Base-by-base conservation (phyloP, 2,329 filamentous ascomycete species). In the Colletotrichum abscissum region DNA sequence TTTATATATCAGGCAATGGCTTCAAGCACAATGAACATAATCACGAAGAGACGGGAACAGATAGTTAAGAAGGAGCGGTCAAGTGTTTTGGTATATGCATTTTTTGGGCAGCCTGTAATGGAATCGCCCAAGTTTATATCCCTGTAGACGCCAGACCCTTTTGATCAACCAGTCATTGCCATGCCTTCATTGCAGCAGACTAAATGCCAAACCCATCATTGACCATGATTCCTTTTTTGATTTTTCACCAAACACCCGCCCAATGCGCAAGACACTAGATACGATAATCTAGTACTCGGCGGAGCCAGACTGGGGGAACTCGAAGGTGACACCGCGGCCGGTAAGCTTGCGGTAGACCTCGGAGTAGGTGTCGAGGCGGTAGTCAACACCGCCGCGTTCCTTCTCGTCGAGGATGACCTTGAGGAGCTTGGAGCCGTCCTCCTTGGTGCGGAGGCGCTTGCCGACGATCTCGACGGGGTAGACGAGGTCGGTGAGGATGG, bases 331-430 rank as follows among this genome's bases (percentile, higher is more conserved):
- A 85, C 92, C 92, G 88, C 97, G 97, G 88, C 97, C 97, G 77
- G 97, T 99, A 84, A 99, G 90, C 83, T 95, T 93, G 88, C 95
- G 95, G 94, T 99, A 99, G 85, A 99, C 97, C 92, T 99, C 97
- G 78, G 95, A 94, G 92, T 99, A 99, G 86, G 96, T 98, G 89
- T 99, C 97, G 81, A 99, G 94, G 86, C 97, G 92, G 94, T 98
- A 98, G 92, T 99, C 97, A 81, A 99, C 96, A 86, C 95, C 95
- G 84, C 95, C 96, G 82, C 95, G 94, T 94, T 99, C 97, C 95
- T 99, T 99, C 94, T 98, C 97, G 88, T 99, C 97, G 75, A 99
- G 92, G 84, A 99, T 91, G 86, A 99, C 95, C 94, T 99, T 99
- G 88, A 98, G 92, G 85, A 95, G 89, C 94, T 98, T 98, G 93